phyloP scores from a whole-genome alignment of 306 rosid genomes.

The Glycine latifolia region DNA sequence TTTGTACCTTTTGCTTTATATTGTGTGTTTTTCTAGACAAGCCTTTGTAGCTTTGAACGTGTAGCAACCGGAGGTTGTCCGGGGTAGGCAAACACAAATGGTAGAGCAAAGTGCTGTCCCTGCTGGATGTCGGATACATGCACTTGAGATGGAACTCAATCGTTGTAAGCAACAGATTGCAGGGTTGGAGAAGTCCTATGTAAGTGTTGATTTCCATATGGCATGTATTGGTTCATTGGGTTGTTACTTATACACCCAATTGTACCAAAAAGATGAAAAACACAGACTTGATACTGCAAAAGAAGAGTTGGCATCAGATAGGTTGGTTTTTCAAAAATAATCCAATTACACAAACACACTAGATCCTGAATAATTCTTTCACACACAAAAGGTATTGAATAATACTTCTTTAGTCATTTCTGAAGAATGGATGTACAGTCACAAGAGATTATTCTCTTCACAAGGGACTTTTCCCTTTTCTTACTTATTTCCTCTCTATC shows the following conservation, averaged over 20 bases:
- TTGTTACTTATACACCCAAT: constrained; percentile 47
- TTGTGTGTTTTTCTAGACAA: constrained; percentile 54
- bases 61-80: constrained; percentile 76
- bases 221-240: constrained; percentile 23
- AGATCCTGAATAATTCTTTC: too few species aligned
- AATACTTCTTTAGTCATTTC: too few species aligned
- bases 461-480: too few species aligned
- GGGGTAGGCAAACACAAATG: constrained; percentile 50
- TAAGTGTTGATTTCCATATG: constrained; percentile 56
- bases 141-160: constrained; percentile 52
- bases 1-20: neutral
- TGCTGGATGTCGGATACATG: constrained; percentile 48
- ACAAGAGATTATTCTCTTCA: too few species aligned
- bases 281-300: constrained; percentile 67
- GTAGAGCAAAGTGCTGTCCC: constrained; percentile 53
- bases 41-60: constrained; percentile 85
- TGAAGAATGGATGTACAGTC: too few species aligned
- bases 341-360: too few species aligned
- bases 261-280: constrained; percentile 66
- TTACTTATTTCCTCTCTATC: too few species aligned
- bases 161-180: constrained; percentile 55
- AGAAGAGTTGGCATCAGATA: constrained; percentile 68
- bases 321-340: too few species aligned
- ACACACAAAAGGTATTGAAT: too few species aligned
- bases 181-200: constrained; percentile 66